Evolutionary conservation across 176 grass and related monocot species (phyloP).

Genomic region (Triticum monococcum): DNA sequence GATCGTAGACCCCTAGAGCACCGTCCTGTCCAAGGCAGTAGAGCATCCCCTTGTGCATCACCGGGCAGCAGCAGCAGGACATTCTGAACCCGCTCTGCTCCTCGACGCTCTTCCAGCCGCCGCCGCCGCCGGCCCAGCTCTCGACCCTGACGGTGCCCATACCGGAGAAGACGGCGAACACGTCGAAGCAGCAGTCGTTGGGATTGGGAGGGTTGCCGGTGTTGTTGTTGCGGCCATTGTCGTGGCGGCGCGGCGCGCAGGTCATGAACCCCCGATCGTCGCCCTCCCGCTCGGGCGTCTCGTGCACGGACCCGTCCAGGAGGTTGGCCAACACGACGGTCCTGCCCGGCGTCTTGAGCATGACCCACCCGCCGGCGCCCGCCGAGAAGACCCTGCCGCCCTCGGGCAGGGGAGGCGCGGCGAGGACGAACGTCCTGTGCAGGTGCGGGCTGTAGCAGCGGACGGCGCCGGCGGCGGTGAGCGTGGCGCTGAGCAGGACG

Average conservation of each 20-base stretch:
- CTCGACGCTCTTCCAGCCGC: not conserved
- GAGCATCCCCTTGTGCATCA: conserved; percentile 15
- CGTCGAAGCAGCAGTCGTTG: not conserved
- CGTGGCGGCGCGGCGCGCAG: not conserved
- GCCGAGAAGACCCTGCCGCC: not conserved
- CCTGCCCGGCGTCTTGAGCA: not conserved
- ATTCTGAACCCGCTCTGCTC: not conserved
- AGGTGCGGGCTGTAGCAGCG: not conserved
- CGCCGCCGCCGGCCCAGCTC: not conserved
- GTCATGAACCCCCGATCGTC: not conserved
- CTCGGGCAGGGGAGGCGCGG: not conserved
- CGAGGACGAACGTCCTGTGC: not conserved
- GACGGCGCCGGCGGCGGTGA: not conserved
- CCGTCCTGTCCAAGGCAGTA: not conserved
- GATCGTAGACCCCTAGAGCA: not conserved
- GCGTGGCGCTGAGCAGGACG: not conserved
- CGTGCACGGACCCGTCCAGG: not conserved
- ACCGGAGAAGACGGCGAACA: not conserved
- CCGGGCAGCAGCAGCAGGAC: not conserved
- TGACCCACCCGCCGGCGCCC: not conserved
- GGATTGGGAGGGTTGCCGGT: not conserved
- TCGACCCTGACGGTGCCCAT: not conserved
- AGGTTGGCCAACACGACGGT: not conserved
- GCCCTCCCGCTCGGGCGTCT: not conserved
- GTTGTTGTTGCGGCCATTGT: not conserved